A percentile compares a stretch with the other conserved stretches of the same genome.
Evolutionary conservation across 2,329 filamentous ascomycete species (phyloP).

Genomic region (Sclerotinia minor): DNA sequence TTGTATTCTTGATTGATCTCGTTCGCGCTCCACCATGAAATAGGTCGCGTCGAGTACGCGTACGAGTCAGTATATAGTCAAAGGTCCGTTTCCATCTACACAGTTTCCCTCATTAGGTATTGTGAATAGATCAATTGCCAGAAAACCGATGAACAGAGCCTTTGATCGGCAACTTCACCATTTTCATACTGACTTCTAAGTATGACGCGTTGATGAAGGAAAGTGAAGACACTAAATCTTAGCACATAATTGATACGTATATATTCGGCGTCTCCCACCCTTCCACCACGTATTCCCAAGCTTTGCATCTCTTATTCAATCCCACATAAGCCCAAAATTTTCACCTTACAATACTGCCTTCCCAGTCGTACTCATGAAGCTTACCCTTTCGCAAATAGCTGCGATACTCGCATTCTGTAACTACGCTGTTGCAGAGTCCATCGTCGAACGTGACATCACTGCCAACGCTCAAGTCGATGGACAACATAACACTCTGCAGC

Average conservation of each 20-base stretch:
- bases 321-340: background rate
- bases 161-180: no score
- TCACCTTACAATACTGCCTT: background rate
- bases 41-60: no score
- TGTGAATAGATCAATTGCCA: no score
- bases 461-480: background rate
- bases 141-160: background rate
- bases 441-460: background rate
- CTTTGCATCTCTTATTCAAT: background rate
- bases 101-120: no score
- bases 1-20: background rate
- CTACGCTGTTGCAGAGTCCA: background rate
- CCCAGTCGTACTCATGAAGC: slow-evolving; percentile 4
- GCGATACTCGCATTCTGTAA: background rate
- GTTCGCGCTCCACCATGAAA: background rate
- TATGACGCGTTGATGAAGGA: background rate
- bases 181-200: background rate
- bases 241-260: no score
- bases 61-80: no score
- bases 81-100: no score
- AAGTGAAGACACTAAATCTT: background rate
- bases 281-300: rapidly evolving
- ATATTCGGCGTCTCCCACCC: background rate
- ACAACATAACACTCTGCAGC: background rate
- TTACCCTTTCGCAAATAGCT: background rate